A percentile compares a stretch with the other conserved stretches of the same genome.
Evolutionary conservation across 176 grass and related monocot genomes (phyloP).

Genomic region (Lolium multiflorum): DNA sequence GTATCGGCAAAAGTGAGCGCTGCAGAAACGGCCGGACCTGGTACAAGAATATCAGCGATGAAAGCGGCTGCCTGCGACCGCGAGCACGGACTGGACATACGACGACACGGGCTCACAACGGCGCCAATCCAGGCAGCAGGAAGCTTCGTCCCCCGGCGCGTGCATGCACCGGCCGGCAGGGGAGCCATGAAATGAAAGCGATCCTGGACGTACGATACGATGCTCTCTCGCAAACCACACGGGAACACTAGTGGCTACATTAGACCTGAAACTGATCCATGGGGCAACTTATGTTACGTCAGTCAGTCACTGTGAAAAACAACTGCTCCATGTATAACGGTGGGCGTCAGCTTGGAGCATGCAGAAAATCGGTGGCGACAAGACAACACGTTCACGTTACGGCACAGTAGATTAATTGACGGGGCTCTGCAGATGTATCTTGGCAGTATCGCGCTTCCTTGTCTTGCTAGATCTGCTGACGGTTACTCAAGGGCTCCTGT

Average conservation of each 20-base stretch:
- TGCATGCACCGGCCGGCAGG: constrained; percentile 8
- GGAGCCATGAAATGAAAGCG: not conserved
- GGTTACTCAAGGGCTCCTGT: not conserved
- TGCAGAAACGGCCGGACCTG: not conserved
- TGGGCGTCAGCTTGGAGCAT: constrained; percentile 18
- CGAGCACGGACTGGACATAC: not conserved
- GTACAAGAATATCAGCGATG: not conserved
- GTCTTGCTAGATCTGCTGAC: not conserved
- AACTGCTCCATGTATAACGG: not conserved
- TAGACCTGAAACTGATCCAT: not conserved
- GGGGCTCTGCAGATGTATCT: not conserved
- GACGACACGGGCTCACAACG: not conserved
- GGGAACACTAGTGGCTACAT: not conserved
- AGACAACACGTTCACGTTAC: constrained; percentile 16
- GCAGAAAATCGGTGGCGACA: not conserved
- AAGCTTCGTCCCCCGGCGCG: constrained; percentile 17
- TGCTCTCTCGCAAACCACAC: too few relatives aligned
- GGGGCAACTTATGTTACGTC: not conserved
- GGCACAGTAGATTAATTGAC: not conserved
- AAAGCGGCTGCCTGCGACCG: constrained; percentile 37
- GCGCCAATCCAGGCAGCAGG: not conserved
- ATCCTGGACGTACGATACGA: too few relatives aligned
- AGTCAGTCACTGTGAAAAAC: not conserved
- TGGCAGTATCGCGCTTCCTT: not conserved
- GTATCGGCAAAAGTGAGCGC: not conserved